Percentiles rank a stretch among this genome's conserved stretches.
Evolutionary conservation across 2,329 filamentous ascomycete species (phyloP).

Genomic region (Thermomyces lanuginosus): DNA sequence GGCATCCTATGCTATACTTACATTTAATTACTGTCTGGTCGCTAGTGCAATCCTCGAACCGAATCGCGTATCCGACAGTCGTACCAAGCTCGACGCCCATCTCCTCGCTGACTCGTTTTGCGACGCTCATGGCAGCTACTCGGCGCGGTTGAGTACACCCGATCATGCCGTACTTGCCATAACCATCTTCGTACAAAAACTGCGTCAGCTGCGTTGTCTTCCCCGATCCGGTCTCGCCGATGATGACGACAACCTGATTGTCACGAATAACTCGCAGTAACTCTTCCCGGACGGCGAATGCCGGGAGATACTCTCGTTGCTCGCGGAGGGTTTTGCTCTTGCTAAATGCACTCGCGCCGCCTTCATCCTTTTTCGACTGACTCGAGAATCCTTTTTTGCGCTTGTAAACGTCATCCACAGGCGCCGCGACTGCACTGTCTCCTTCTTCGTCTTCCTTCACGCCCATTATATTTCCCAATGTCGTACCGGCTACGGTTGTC

Average conservation of each 20-base stretch:
- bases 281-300: constrained; percentile 91
- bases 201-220: constrained; percentile 97
- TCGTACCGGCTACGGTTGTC: constrained; percentile 80
- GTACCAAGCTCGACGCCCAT: constrained; percentile 88
- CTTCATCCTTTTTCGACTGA: constrained; percentile 74
- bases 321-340: constrained; percentile 79
- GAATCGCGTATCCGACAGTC: constrained; percentile 87
- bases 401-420: constrained; percentile 54
- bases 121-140: constrained; percentile 97
- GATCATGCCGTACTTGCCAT: constrained; percentile 73
- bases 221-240: constrained; percentile 91
- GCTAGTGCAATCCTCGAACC: constrained; percentile 95
- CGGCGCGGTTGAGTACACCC: constrained; percentile 91
- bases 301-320: constrained; percentile 82
- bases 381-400: constrained; percentile 66
- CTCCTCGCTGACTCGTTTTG: constrained; percentile 93
- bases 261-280: constrained; percentile 80
- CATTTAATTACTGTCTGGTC: constrained; percentile 90
- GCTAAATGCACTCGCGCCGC: constrained; percentile 74
- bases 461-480: constrained; percentile 87
- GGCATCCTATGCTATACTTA: constrained; percentile 15
- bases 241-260: constrained; percentile 92
- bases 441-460: constrained; percentile 77
- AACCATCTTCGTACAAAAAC: constrained; percentile 90
- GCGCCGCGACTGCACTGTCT: constrained; percentile 68